Evolutionary conservation across 495 filamentous ascomycete species (phyloP).

Genomic region (Schizothecium vesticola): DNA sequence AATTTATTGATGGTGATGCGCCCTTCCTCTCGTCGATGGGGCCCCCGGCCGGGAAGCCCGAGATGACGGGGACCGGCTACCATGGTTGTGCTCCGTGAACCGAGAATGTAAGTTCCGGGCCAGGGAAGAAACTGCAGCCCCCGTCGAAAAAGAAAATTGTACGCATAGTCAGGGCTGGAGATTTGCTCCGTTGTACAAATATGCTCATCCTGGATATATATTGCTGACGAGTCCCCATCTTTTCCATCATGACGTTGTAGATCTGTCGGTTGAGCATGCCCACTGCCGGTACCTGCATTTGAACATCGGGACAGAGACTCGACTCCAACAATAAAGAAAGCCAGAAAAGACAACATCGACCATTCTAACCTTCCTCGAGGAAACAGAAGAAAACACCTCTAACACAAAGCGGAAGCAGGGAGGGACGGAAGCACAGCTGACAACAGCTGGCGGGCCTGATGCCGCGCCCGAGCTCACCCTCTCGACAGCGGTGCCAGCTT

Average conservation of each 20-base stretch:
- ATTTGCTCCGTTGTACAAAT: not conserved
- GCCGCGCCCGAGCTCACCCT: not conserved
- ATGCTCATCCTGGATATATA: not conserved
- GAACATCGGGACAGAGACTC: no score
- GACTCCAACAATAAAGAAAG: not conserved
- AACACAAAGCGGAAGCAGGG: not conserved
- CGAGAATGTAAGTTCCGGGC: not conserved
- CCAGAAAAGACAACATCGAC: not conserved
- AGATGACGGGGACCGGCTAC: not conserved
- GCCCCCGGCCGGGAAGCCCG: not conserved
- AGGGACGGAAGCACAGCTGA: not conserved
- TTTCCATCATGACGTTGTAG: not conserved
- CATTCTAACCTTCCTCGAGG: not conserved
- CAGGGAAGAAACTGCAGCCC: not conserved
- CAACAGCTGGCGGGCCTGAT: not conserved
- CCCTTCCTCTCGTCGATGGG: not conserved
- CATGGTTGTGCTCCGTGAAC: not conserved
- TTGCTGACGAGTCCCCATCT: not conserved
- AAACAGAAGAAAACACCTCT: not conserved
- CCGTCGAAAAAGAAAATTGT: not conserved
- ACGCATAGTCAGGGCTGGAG: not conserved
- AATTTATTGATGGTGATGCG: not conserved
- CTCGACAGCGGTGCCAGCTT: no score
- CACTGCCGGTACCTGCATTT: not conserved
- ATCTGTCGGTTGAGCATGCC: not conserved